Evolutionary conservation across 139 green algal genomes (phyloP).

Genomic region (Coelastrella sp.): DNA sequence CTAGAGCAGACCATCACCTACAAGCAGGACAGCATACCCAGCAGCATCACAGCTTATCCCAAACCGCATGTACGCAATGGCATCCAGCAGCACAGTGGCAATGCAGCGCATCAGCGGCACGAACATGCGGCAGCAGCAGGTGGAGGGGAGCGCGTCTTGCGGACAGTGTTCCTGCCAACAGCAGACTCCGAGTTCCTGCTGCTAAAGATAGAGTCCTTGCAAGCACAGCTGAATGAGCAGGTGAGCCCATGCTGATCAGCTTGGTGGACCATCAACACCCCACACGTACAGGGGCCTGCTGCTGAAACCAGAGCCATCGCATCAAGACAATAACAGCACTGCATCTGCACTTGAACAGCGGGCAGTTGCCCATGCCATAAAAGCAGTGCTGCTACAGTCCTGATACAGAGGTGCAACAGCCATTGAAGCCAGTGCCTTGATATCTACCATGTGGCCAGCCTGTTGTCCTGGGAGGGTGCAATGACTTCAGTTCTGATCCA

Average conservation of each 20-base stretch:
- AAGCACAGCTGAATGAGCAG: slow-evolving; percentile 88
- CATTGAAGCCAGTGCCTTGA: too few species aligned
- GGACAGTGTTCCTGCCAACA: slow-evolving; percentile 78
- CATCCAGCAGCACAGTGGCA: background rate
- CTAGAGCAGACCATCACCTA: slow-evolving; percentile 75
- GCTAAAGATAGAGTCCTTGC: slow-evolving; percentile 84
- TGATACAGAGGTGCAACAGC: too few species aligned
- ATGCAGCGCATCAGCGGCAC: background rate
- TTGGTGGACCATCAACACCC: background rate
- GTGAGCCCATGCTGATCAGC: slow-evolving; percentile 41
- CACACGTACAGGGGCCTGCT: too few species aligned
- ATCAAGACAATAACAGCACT: too few species aligned
- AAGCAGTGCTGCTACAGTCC: too few species aligned
- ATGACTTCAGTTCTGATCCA: background rate
- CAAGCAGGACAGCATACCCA: slow-evolving; percentile 45
- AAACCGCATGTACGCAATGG: slow-evolving; percentile 20
- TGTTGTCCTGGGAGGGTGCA: background rate
- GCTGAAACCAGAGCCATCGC: too few species aligned
- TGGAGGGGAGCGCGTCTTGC: slow-evolving; percentile 59
- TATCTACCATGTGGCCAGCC: too few species aligned
- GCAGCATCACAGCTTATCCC: slow-evolving; percentile 44
- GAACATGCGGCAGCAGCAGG: background rate
- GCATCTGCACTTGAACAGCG: too few species aligned
- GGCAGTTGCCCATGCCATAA: too few species aligned
- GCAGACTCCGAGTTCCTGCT: slow-evolving; percentile 77